Conservation (phyloP, 2,329 filamentous ascomycete genomes). For the Neurospora sp. region DNA sequence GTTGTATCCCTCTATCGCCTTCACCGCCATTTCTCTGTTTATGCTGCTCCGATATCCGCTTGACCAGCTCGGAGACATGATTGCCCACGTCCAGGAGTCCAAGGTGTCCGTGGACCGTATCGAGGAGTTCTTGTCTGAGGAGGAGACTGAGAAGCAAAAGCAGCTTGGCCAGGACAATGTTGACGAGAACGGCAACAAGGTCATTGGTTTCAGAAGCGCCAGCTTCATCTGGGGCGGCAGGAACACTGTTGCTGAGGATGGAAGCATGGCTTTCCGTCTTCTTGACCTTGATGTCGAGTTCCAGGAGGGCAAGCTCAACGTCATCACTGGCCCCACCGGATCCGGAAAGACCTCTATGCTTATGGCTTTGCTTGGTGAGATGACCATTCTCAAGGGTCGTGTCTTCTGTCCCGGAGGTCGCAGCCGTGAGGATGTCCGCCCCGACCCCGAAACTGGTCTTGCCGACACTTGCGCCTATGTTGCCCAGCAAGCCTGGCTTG, state of each 20-base stretch:
- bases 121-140: conserved; percentile 84
- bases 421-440: conserved; percentile 73
- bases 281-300: conserved; percentile 79
- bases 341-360: conserved; percentile 92
- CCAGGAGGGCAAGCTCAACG: conserved; percentile 74
- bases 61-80: conserved; percentile 96
- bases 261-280: conserved; percentile 68
- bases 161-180: conserved; percentile 65
- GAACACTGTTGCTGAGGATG: conserved; percentile 49
- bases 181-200: conserved; percentile 56
- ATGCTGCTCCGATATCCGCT: conserved; percentile 85
- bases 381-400: conserved; percentile 72
- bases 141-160: conserved; percentile 90
- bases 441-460: conserved; percentile 73
- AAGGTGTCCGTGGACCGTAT: conserved; percentile 96
- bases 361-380: conserved; percentile 93
- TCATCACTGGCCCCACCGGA: conserved; percentile 86
- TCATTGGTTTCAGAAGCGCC: conserved; percentile 76
- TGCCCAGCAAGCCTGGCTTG: conserved; percentile 91
- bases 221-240: conserved; percentile 83
- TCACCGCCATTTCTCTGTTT: conserved; percentile 93
- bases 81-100: conserved; percentile 93
- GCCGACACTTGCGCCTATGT: conserved; percentile 93
- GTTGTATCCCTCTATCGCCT: conserved; percentile 83
- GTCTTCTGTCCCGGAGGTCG: conserved; percentile 79